Percentiles rank a stretch among this genome's conserved stretches.
phyloP scores from a whole-genome alignment of 192 early-diverging fungal genomes.

The Spizellomyces punctatus region DNA sequence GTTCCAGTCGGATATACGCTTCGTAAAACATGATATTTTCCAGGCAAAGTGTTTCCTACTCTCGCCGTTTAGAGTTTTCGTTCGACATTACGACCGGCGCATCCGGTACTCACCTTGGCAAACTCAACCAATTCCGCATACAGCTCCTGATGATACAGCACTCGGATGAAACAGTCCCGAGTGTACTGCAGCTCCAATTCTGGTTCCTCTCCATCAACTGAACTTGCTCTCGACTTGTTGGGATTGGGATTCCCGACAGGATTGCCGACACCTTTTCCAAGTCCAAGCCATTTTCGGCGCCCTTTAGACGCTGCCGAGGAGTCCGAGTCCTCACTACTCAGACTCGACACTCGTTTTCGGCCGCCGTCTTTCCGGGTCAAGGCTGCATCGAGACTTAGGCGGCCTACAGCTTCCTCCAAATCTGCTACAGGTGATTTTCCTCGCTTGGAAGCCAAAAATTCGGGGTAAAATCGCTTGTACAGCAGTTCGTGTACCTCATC shows the following conservation, averaged over 20 bases:
- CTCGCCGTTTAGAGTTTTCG: too few relatives aligned
- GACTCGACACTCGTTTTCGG: too few relatives aligned
- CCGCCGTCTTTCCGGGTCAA: too few relatives aligned
- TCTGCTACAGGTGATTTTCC: too few relatives aligned
- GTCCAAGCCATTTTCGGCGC: too few relatives aligned
- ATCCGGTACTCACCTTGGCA: conserved; percentile 6
- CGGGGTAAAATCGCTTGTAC: conserved; percentile 7
- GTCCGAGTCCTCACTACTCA: too few relatives aligned
- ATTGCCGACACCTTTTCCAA: too few relatives aligned
- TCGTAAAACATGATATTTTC: conserved; percentile 44
- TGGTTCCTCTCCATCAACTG: conserved; percentile 1
- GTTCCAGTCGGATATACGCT: conserved; percentile 33
- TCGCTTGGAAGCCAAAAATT: background rate
- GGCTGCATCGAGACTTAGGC: too few relatives aligned
- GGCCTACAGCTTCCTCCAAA: too few relatives aligned
- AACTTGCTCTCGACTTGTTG: background rate
- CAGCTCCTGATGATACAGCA: conserved; percentile 13
- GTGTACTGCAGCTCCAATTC: conserved; percentile 1
- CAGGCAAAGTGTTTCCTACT: conserved; percentile 10
- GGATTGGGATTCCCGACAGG: too few relatives aligned
- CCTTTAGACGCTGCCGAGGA: too few relatives aligned
- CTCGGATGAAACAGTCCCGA: conserved; percentile 26
- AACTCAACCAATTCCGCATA: conserved; percentile 16
- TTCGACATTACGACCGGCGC: too few relatives aligned
- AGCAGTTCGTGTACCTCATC: conserved; percentile 13